Base-by-base conservation (phyloP, 768 basidiomycete species). In the Vishniacozyma victoriae region DNA sequence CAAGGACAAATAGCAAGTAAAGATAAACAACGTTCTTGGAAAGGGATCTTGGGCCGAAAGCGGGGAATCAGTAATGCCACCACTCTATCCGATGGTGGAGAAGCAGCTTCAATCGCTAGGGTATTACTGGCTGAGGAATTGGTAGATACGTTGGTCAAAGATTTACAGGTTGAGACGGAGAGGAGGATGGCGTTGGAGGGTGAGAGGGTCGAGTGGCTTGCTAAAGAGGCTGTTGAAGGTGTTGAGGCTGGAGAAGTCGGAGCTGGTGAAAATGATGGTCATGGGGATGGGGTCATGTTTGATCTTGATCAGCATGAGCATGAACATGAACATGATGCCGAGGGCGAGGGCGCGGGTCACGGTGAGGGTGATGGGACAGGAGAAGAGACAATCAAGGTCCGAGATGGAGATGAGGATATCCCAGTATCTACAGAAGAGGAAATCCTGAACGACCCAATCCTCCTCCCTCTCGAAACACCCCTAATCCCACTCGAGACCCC, bases 121-220 rank as follows among this genome's bases (percentile, higher is more conserved):
- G 65, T 67, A 0, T 35, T 72, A 7, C 43, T 73, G 18, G 67
- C 71, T 4, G 68, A 73, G 50, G 72, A 71, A 18, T 50, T 71
- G 14, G 64, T 64, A 18, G 53, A 54, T 6, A 58, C 62, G 0
- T 44, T 72, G 33, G 65, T 70, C 12, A 52, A 60, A 24, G 72
- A 73, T 44, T 46, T 73, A 16, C 67, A 71, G 39, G 33, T 40
- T 5, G 70, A 70, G 51, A 66, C 60, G 25, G 59, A 65, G 41
- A 36, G 58, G n/a, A 37, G 68, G 31, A 55, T 69, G 20, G 57
- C 59, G 26, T 54, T 70, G 33, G 67, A 72, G 53, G 39, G 49
- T 24, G 60, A 67, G 49, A 39, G 64, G 26, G 53, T 70, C 33
- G 54, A 57, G 12, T 67, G 64, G 62, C 29, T 72, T 31, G 68